These are phyloP conservation scores for Pyrenochaeta sp. DNA, from an alignment of 2,329 filamentous ascomycete species.

Conservation along the genomic window DNA sequence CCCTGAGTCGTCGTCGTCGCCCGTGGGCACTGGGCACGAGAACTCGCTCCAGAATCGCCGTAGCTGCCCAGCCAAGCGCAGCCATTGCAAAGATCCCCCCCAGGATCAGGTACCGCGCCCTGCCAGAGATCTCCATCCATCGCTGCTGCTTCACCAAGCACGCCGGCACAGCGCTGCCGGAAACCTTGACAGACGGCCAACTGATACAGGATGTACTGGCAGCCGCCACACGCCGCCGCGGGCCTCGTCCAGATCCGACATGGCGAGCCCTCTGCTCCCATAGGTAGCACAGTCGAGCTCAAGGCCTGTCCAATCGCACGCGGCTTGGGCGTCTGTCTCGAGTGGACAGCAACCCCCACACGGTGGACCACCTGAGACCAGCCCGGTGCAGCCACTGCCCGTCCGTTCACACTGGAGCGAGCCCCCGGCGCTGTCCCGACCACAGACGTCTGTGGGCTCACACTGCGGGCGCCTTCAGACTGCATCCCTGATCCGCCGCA, in stretches of 20 bases:
- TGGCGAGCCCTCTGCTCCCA: slow-evolving; percentile 8
- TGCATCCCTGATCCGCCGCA: slow-evolving; percentile 37
- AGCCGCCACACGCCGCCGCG: not conserved
- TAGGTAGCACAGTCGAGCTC: slow-evolving; percentile 14
- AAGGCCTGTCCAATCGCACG: slow-evolving; percentile 30
- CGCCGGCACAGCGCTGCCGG: no score
- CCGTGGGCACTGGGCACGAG: slow-evolving; percentile 17
- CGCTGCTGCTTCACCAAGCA: not conserved
- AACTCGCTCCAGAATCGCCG: slow-evolving; percentile 14
- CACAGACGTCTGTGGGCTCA: slow-evolving; percentile 25
- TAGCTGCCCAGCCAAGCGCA: slow-evolving; percentile 22
- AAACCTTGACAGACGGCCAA: no score
- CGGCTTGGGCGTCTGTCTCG: slow-evolving; percentile 34
- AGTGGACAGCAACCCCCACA: slow-evolving; percentile 38
- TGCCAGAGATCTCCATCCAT: slow-evolving; percentile 18
- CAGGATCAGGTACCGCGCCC: slow-evolving; percentile 27
- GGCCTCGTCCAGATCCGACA: not conserved
- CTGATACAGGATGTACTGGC: no score
- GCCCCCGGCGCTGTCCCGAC: slow-evolving; percentile 35
- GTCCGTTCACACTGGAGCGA: slow-evolving; percentile 36
- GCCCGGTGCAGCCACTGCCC: slow-evolving; percentile 35
- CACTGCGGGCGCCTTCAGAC: slow-evolving; percentile 27
- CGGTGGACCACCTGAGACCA: slow-evolving; percentile 38
- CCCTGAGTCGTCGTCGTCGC: slow-evolving; percentile 17
- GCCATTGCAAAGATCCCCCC: slow-evolving; percentile 31